Conservation (phyloP, 1,139 yeast species). For the Maudiozyma humilis region DNA sequence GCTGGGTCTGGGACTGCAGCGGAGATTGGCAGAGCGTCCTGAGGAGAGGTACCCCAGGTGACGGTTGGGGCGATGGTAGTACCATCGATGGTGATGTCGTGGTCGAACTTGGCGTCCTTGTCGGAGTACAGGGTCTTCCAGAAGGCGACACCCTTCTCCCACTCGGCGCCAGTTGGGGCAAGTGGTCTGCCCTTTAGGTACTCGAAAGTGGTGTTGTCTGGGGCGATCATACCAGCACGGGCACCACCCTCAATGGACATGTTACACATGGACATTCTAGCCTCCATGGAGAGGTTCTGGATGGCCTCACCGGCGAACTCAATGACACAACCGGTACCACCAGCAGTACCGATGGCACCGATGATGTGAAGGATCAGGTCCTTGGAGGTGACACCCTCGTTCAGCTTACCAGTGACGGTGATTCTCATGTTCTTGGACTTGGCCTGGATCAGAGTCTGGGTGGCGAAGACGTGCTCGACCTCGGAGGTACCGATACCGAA, state of each 20-base stretch:
- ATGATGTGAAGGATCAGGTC: constrained; percentile 90
- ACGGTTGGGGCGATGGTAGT: constrained; percentile 87
- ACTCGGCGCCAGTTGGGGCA: constrained; percentile 86
- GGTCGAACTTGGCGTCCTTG: constrained; percentile 81
- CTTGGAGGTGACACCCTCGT: constrained; percentile 88
- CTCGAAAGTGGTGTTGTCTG: constrained; percentile 80
- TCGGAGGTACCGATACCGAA: constrained; percentile 98
- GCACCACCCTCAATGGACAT: constrained; percentile 99
- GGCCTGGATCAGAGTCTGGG: constrained; percentile 90
- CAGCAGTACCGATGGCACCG: constrained; percentile 97
- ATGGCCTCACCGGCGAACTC: constrained; percentile 96
- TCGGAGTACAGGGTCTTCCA: constrained; percentile 87
- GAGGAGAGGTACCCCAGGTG: constrained; percentile 99
- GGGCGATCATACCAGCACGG: constrained; percentile 97
- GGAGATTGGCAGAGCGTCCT: constrained; percentile 92
- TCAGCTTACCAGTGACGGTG: constrained; percentile 70
- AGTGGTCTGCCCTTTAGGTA: constrained; percentile 90
- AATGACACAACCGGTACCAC: constrained; percentile 95
- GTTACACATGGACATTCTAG: constrained; percentile 99
- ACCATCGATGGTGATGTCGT: constrained; percentile 73
- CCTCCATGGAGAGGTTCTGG: constrained; percentile 85
- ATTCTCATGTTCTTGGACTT: constrained; percentile 95
- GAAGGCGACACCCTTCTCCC: constrained; percentile 88
- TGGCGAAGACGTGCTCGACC: constrained; percentile 96
- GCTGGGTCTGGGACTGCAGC: constrained; percentile 87